Evolutionary conservation across 2,329 filamentous ascomycete genomes (phyloP).

Genomic region (Botrytis paeoniae): DNA sequence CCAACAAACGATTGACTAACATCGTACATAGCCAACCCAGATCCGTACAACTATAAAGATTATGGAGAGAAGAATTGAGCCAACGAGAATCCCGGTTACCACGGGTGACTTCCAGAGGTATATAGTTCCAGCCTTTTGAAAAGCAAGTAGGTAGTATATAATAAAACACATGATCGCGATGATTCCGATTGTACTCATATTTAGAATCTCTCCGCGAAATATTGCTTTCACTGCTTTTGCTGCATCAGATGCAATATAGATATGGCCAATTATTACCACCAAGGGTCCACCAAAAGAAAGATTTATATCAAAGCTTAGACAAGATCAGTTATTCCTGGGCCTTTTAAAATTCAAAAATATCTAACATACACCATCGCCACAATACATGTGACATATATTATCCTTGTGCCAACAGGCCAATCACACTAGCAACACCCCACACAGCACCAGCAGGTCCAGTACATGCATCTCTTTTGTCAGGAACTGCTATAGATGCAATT

Average conservation of each 20-base stretch:
- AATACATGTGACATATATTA: constrained; percentile 38
- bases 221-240: neutral
- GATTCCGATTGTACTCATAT: neutral
- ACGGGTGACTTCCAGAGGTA: constrained; percentile 31
- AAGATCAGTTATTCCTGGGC: neutral
- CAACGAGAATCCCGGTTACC: constrained; percentile 36
- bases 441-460: constrained; percentile 26
- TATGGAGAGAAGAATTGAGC: constrained; percentile 26
- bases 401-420: constrained; percentile 35
- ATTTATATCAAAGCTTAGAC: constrained; percentile 35
- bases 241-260: constrained; percentile 29
- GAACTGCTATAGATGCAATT: constrained; percentile 45
- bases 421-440: constrained; percentile 24
- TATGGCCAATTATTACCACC: constrained; percentile 38
- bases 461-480: neutral
- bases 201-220: neutral
- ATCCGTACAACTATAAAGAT: constrained; percentile 24
- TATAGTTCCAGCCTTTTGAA: constrained; percentile 30
- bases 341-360: neutral
- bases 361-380: constrained; percentile 29
- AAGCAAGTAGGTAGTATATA: constrained; percentile 29
- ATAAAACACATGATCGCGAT: constrained; percentile 33
- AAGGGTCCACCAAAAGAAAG: constrained; percentile 41
- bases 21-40: neutral
- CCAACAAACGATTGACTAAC: neutral